These are phyloP conservation scores for Globisporangium sylvaticum DNA, from an alignment of 352 stramenopile genomes.

Conservation along the genomic window DNA sequence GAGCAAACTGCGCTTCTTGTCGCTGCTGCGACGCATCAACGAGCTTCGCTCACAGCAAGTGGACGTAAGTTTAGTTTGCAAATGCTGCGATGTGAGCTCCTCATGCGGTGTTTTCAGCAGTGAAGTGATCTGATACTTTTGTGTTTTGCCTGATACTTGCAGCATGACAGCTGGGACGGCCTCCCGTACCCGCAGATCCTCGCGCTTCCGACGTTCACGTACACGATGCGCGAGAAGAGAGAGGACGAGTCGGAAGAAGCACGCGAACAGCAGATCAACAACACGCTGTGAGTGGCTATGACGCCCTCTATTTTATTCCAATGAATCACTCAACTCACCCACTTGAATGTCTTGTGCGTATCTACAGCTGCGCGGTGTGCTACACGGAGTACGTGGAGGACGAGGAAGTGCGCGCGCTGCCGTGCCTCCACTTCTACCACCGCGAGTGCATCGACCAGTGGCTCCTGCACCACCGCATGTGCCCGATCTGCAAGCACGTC, in stretches of 20 bases:
- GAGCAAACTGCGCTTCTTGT: slow-evolving; percentile 69
- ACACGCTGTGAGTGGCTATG: slow-evolving; percentile 53
- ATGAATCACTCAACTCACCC: too few species aligned
- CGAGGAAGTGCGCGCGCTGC: slow-evolving; percentile 76
- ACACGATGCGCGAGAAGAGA: slow-evolving; percentile 38
- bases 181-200: slow-evolving; percentile 83
- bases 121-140: not conserved
- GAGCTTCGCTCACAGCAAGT: slow-evolving; percentile 81
- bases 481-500: slow-evolving; percentile 85
- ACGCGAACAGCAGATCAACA: slow-evolving; percentile 47
- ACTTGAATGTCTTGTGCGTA: not conserved
- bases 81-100: not conserved
- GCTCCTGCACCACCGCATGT: slow-evolving; percentile 82
- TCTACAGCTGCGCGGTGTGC: slow-evolving; percentile 66
- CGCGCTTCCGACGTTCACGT: slow-evolving; percentile 74
- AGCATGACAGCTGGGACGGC: slow-evolving; percentile 68
- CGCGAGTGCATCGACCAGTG: slow-evolving; percentile 89
- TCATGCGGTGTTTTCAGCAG: not conserved
- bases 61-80: slow-evolving; percentile 29
- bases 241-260: slow-evolving; percentile 17
- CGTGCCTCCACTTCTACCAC: slow-evolving; percentile 88
- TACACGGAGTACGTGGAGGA: slow-evolving; percentile 72
- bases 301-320: too few species aligned
- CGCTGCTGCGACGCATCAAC: slow-evolving; percentile 75
- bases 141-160: not conserved